phyloP scores from a whole-genome alignment of 2,329 filamentous ascomycete species.

The Ciborinia camelliae region DNA sequence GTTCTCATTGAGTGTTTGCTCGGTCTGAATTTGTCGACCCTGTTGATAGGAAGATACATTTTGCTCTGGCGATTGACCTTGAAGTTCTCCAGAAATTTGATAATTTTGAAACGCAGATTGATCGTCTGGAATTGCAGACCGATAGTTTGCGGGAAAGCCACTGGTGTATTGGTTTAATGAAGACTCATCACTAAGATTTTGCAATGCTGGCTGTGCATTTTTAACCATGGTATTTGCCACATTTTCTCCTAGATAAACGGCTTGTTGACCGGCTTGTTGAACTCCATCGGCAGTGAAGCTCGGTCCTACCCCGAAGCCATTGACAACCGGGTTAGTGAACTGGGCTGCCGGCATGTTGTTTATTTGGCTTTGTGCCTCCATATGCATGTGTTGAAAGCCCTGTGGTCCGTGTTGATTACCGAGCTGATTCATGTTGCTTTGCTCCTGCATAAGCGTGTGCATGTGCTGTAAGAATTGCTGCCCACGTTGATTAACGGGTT shows the following conservation, averaged over 20 bases:
- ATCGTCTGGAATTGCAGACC: neutral
- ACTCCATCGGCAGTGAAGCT: neutral
- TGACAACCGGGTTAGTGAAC: rapidly evolving
- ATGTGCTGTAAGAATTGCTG: too few relatives aligned
- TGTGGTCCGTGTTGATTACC: neutral
- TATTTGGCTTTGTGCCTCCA: neutral
- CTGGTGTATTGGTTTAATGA: too few relatives aligned
- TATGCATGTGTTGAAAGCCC: neutral
- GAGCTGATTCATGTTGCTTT: too few relatives aligned
- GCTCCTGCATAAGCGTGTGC: too few relatives aligned
- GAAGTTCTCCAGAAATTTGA: too few relatives aligned
- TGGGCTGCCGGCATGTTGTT: neutral
- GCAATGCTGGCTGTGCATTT: neutral
- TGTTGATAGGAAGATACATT: neutral
- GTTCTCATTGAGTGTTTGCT: neutral
- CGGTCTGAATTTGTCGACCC: neutral
- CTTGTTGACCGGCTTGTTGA: neutral
- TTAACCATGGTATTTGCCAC: neutral
- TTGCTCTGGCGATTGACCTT: too few relatives aligned
- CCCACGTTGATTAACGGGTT: too few relatives aligned
- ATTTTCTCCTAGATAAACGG: neutral
- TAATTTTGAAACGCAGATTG: neutral
- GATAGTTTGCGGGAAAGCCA: too few relatives aligned
- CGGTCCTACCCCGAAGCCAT: neutral
- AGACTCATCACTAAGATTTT: rapidly evolving